Evolutionary conservation across 2,329 filamentous ascomycete genomes (phyloP).

Genomic region (Microthyrium microscopicum): DNA sequence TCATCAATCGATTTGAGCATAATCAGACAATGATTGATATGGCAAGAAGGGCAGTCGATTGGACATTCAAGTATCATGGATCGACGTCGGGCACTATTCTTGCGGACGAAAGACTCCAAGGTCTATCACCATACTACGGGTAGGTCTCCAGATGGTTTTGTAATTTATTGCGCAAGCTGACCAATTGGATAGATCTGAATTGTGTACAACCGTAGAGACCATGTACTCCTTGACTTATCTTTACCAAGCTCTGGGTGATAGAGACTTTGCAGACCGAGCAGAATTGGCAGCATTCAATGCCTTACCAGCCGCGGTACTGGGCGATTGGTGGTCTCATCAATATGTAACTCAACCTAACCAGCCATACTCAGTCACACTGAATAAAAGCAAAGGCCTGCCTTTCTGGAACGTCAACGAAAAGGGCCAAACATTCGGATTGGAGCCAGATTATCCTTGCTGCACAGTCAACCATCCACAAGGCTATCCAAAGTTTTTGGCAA

Average conservation of each 20-base stretch:
- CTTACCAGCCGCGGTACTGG: conserved; percentile 32
- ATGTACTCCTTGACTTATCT: conserved; percentile 35
- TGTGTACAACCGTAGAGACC: conserved; percentile 35
- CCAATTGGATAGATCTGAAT: conserved; percentile 29
- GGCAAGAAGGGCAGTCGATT: conserved; percentile 27
- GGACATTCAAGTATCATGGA: conserved; percentile 32
- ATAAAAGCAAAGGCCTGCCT: conserved; percentile 18
- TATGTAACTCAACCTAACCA: conserved; percentile 39
- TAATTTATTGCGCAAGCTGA: neutral
- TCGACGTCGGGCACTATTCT: conserved; percentile 31
- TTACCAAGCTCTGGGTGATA: conserved; percentile 31
- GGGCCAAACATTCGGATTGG: conserved; percentile 34
- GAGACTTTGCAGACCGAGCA: conserved; percentile 32
- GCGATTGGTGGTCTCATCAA: conserved; percentile 40
- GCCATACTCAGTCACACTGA: conserved; percentile 29
- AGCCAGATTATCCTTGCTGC: conserved; percentile 38
- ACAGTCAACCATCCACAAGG: conserved; percentile 43
- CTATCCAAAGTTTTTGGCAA: conserved; percentile 37
- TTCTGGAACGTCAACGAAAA: conserved; percentile 33
- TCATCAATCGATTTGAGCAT: conserved; percentile 28
- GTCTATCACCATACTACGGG: conserved; percentile 25
- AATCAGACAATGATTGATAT: conserved; percentile 26
- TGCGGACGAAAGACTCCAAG: conserved; percentile 32
- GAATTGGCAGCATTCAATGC: conserved; percentile 39
- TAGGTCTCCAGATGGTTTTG: neutral